Percentiles rank a stretch among this genome's conserved stretches.
Conservation (phyloP, 805 yeast genomes). For the Groenewaldozyma tartarivorans region DNA sequence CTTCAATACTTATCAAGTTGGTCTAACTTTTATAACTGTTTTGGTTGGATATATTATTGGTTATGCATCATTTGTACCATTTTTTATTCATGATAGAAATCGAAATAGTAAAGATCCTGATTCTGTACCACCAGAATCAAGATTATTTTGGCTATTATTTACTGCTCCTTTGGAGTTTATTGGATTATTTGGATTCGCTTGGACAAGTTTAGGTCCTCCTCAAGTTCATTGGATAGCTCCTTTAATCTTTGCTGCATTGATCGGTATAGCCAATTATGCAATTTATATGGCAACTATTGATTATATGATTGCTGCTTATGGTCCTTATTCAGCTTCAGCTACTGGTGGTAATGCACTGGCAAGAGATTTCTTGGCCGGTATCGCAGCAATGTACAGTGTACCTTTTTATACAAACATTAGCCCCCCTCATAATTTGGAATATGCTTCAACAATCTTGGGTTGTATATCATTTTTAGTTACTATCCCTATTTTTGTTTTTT, state of each 20-base stretch:
- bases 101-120: slow-evolving; percentile 4
- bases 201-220: slow-evolving; percentile 37
- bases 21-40: slow-evolving; percentile 29
- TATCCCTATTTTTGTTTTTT: slow-evolving; percentile 31
- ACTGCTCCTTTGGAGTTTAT: slow-evolving; percentile 32
- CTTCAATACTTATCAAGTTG: slow-evolving; percentile 25
- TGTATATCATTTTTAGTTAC: slow-evolving; percentile 29
- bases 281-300: slow-evolving; percentile 38
- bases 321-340: slow-evolving; percentile 36
- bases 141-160: slow-evolving; percentile 26
- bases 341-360: slow-evolving; percentile 37
- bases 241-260: slow-evolving; percentile 29
- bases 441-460: slow-evolving; percentile 34
- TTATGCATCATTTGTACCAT: slow-evolving; percentile 28
- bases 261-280: slow-evolving; percentile 33
- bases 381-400: slow-evolving; percentile 31
- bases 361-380: slow-evolving; percentile 34
- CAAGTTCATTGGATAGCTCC: slow-evolving; percentile 31
- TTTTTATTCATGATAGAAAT: slow-evolving; percentile 21
- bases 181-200: slow-evolving; percentile 34
- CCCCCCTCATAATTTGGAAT: slow-evolving; percentile 25
- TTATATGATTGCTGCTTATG: slow-evolving; percentile 35
- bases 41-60: slow-evolving; percentile 31
- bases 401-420: slow-evolving; percentile 32
- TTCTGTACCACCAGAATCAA: slow-evolving; percentile 24